These are phyloP conservation scores for Aspergillus niger DNA, from an alignment of 2,329 filamentous ascomycete species.

Conservation along the genomic window DNA sequence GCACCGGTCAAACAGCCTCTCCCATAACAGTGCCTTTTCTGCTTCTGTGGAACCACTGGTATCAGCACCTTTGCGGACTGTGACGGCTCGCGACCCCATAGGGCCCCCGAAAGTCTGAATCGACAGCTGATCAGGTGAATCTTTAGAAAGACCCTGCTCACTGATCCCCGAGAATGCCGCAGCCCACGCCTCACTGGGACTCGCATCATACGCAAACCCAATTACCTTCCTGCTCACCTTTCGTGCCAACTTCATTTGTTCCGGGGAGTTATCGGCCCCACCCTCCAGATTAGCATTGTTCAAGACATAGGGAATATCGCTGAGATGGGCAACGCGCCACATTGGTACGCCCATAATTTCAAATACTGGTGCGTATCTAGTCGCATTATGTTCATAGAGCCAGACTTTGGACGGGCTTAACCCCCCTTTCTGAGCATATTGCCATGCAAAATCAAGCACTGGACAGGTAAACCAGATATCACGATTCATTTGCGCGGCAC, in stretches of 20 bases:
- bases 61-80: not conserved
- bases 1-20: slow-evolving; percentile 15
- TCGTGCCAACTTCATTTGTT: slow-evolving; percentile 9
- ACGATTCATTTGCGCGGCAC: slow-evolving; percentile 36
- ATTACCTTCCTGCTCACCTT: slow-evolving; percentile 14
- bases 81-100: not conserved
- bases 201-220: slow-evolving; percentile 6
- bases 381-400: slow-evolving; percentile 35
- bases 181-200: not conserved
- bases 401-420: not conserved
- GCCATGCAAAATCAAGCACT: slow-evolving; percentile 35
- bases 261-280: slow-evolving; percentile 15
- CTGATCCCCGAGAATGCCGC: not conserved
- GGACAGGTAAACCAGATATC: slow-evolving; percentile 39
- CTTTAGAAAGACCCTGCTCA: not conserved
- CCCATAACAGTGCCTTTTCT: slow-evolving; percentile 10
- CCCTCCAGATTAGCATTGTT: slow-evolving; percentile 18
- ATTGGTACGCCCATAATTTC: slow-evolving; percentile 34
- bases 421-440: slow-evolving; percentile 28
- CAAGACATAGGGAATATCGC: slow-evolving; percentile 38
- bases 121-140: slow-evolving; percentile 1
- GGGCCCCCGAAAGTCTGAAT: slow-evolving; percentile 14
- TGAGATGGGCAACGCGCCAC: slow-evolving; percentile 38
- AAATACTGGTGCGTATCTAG: slow-evolving; percentile 29
- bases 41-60: not conserved